phyloP scores from a whole-genome alignment of 2,329 filamentous ascomycete species.

The Aphanocladium album region DNA sequence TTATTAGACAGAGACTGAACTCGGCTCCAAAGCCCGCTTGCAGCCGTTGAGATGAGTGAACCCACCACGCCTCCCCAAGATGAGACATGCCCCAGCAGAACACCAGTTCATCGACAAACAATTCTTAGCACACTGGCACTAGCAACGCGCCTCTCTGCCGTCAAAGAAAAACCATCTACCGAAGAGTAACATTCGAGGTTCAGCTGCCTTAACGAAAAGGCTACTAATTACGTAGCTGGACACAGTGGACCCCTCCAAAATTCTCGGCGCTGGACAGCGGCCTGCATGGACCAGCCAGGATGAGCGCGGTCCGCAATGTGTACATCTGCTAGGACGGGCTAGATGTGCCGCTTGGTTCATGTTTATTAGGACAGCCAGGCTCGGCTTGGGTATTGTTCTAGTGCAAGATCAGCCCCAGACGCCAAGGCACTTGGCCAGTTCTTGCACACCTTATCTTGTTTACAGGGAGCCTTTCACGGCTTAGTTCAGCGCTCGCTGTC shows the following conservation, averaged over 20 bases:
- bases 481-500: too few species aligned
- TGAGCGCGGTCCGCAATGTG: neutral
- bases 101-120: neutral
- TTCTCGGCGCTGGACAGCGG: neutral
- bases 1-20: neutral
- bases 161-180: too few species aligned
- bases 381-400: neutral
- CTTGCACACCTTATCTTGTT: too few species aligned
- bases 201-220: neutral
- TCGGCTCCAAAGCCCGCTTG: too few species aligned
- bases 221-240: neutral
- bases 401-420: too few species aligned
- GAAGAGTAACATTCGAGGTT: neutral
- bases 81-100: neutral
- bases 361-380: neutral
- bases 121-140: too few species aligned
- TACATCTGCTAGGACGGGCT: neutral
- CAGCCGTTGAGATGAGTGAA: neutral
- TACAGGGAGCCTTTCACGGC: too few species aligned
- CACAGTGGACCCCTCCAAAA: neutral
- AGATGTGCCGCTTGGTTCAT: neutral
- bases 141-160: too few species aligned
- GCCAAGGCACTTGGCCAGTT: neutral
- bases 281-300: neutral
- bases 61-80: neutral